A percentile compares a stretch with the other conserved stretches of the same genome.
Evolutionary conservation across 371 early-diverging fungal genomes (phyloP).

Genomic region (Mortierella sp.): DNA sequence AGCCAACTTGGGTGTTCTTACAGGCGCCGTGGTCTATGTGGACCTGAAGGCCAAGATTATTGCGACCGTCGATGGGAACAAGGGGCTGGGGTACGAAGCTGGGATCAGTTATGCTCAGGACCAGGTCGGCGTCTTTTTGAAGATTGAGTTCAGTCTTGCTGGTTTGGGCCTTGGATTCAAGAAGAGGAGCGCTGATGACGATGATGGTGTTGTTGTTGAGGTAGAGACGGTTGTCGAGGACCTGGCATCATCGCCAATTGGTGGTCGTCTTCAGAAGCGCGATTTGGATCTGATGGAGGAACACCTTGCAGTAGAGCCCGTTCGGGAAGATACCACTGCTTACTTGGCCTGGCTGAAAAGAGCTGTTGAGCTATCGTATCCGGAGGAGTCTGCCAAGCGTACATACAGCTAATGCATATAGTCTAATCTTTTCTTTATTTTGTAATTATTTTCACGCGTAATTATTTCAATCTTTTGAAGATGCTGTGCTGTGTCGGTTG

Average conservation of each 20-base stretch:
- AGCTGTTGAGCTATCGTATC: conserved; percentile 25
- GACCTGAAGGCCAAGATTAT: conserved; percentile 33
- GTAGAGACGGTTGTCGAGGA: background rate
- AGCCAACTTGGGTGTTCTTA: conserved; percentile 31
- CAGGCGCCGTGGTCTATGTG: conserved; percentile 29
- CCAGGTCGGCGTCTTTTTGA: conserved; percentile 30
- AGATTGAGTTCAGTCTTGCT: conserved; percentile 35
- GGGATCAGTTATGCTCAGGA: conserved; percentile 27
- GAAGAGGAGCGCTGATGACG: conserved; percentile 7
- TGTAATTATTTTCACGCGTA: background rate
- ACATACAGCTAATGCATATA: conserved; percentile 8
- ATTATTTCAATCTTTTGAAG: background rate
- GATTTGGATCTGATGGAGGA: conserved; percentile 13
- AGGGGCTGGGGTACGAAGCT: conserved; percentile 30
- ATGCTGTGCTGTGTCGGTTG: no score
- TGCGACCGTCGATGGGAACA: conserved; percentile 27
- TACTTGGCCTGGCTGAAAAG: conserved; percentile 38
- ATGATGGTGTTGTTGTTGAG: background rate
- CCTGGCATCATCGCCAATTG: background rate
- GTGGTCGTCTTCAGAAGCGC: background rate
- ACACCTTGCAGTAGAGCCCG: conserved; percentile 20
- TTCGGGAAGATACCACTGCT: conserved; percentile 9
- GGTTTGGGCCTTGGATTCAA: conserved; percentile 16
- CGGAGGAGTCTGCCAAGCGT: conserved; percentile 21
- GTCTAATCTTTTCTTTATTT: background rate